A percentile compares a stretch with the other conserved stretches of the same genome.
These are phyloP conservation scores for Xylaria sp. DNA, from an alignment of 2,329 filamentous ascomycete species.

Conservation along the genomic window DNA sequence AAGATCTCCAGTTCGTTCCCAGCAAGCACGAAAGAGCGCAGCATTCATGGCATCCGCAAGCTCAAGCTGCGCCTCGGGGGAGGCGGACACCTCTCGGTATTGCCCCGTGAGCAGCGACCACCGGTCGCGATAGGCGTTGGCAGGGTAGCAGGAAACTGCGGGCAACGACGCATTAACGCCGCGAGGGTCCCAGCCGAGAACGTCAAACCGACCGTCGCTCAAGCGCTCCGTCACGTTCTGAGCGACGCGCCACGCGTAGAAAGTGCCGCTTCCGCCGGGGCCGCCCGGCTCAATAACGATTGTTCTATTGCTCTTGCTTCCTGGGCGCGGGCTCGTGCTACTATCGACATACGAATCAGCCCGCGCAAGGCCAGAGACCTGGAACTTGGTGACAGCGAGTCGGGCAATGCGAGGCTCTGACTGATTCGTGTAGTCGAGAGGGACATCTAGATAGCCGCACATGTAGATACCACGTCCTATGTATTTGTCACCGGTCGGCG, in stretches of 20 bases:
- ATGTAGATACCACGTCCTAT: conserved; percentile 38
- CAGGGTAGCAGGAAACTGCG: conserved; percentile 58
- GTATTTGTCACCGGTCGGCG: conserved; percentile 39
- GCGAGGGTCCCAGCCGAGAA: conserved; percentile 66
- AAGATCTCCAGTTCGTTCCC: conserved; percentile 57
- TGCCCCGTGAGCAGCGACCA: conserved; percentile 56
- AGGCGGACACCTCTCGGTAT: conserved; percentile 53
- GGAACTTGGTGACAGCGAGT: conserved; percentile 62
- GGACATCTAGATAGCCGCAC: conserved; percentile 39
- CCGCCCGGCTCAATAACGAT: conserved; percentile 64
- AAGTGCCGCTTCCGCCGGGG: conserved; percentile 61
- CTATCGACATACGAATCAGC: conserved; percentile 27
- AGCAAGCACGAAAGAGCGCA: conserved; percentile 58
- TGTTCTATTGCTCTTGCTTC: conserved; percentile 58
- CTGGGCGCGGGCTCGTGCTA: conserved; percentile 34
- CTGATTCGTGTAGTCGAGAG: conserved; percentile 34
- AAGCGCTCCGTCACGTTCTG: conserved; percentile 55
- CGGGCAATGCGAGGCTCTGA: conserved; percentile 51
- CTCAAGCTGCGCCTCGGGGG: conserved; percentile 54
- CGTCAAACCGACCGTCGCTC: conserved; percentile 57
- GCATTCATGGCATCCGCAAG: conserved; percentile 60
- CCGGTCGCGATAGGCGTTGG: conserved; percentile 58
- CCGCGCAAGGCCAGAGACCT: conserved; percentile 58
- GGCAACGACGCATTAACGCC: conserved; percentile 62
- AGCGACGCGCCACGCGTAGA: conserved; percentile 53